Conservation (phyloP, 2,329 filamentous ascomycete species). For the Xenosphaeropsis pyriputrescens region DNA sequence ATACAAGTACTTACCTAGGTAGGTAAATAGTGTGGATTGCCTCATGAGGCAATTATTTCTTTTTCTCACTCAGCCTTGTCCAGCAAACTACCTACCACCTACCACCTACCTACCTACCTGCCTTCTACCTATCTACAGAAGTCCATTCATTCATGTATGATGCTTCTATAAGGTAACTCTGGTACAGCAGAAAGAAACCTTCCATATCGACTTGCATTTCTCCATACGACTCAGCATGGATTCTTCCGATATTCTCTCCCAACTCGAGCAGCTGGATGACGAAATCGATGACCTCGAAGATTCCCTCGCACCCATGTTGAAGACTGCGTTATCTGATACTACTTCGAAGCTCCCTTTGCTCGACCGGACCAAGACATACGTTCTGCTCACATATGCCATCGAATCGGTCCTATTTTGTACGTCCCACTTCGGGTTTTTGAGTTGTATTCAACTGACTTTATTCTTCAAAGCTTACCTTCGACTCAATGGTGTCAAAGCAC, state of each 20-base stretch:
- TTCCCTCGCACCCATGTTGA: constrained; percentile 58
- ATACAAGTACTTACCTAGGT: too few species aligned
- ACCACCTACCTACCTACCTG: too few species aligned
- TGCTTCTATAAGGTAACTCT: too few species aligned
- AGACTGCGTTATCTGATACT: constrained; percentile 45
- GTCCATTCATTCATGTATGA: too few species aligned
- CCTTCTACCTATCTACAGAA: too few species aligned
- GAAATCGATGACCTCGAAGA: constrained; percentile 70
- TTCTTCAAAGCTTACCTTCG: constrained; percentile 49
- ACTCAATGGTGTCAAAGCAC: constrained; percentile 67
- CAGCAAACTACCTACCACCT: background rate
- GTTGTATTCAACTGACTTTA: constrained; percentile 1
- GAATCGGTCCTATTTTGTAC: constrained; percentile 80
- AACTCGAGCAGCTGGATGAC: constrained; percentile 43
- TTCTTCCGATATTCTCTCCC: constrained; percentile 13
- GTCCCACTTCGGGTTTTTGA: constrained; percentile 11
- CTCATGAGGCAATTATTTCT: too few species aligned
- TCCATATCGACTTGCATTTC: too few species aligned
- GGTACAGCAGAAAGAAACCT: too few species aligned
- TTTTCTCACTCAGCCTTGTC: too few species aligned
- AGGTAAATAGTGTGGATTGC: too few species aligned
- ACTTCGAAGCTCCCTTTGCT: constrained; percentile 76
- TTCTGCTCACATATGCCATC: constrained; percentile 76
- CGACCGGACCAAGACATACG: constrained; percentile 87
- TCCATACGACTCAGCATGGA: constrained; percentile 22